Evolutionary conservation across 352 stramenopile species (phyloP).

Genomic region (Globisporangium okanoganense): DNA sequence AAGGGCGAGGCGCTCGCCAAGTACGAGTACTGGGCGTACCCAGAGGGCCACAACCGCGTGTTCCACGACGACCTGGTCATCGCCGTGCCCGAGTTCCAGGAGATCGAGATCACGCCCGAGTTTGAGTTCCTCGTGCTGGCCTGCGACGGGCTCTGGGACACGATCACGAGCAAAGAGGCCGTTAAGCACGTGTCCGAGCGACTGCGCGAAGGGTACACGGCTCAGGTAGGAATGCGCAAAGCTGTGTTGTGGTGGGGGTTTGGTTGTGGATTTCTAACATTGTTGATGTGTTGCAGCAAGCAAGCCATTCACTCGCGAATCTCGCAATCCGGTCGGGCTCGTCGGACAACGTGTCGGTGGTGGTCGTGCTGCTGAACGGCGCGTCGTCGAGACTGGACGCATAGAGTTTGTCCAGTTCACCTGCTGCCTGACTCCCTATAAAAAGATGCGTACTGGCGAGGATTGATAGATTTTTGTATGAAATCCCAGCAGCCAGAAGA

Average conservation of each 20-base stretch:
- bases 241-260: background rate
- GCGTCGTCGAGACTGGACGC: constrained; percentile 19
- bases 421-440: background rate
- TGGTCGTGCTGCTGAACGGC: constrained; percentile 74
- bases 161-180: constrained; percentile 90
- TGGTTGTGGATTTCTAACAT: background rate
- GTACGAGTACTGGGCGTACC: constrained; percentile 84
- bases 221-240: constrained; percentile 33
- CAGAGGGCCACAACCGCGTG: constrained; percentile 70
- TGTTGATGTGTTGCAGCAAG: constrained; percentile 31
- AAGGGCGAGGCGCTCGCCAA: constrained; percentile 73
- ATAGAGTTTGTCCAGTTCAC: constrained; percentile 6
- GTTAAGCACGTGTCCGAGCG: constrained; percentile 78
- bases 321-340: constrained; percentile 85
- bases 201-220: constrained; percentile 63
- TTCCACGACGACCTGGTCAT: constrained; percentile 88
- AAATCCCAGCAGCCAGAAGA: background rate
- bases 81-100: constrained; percentile 82
- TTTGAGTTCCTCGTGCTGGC: constrained; percentile 91
- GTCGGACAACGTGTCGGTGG: constrained; percentile 87
- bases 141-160: constrained; percentile 92
- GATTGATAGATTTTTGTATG: background rate
- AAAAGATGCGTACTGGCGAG: background rate
- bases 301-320: constrained; percentile 79
- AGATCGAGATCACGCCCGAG: constrained; percentile 86